phyloP scores from a whole-genome alignment of 441 rosid genomes.

The Populus hybrid region DNA sequence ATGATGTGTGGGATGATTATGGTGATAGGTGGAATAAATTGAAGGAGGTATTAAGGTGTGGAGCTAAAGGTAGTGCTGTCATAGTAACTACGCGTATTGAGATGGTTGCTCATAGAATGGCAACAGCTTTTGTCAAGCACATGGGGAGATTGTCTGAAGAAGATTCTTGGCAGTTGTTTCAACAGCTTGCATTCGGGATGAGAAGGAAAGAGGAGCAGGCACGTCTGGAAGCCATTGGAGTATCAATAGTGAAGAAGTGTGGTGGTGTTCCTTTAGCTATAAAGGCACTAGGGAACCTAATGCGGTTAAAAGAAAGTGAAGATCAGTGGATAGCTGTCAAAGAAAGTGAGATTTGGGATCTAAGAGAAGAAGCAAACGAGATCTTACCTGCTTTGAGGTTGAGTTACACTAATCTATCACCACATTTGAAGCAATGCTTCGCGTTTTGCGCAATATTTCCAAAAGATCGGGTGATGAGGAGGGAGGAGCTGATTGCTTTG shows the following conservation, averaged over 20 bases:
- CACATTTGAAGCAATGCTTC: not conserved
- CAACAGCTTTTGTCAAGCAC: not conserved
- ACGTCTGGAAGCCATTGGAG: not conserved
- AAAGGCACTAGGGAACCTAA: not conserved
- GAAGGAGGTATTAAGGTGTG: not conserved
- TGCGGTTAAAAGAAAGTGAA: accelerated
- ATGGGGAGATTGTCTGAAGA: not conserved
- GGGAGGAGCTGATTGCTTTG: no score
- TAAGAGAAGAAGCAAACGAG: not conserved
- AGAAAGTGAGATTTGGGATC: not conserved
- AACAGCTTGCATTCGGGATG: not conserved
- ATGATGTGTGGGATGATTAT: not conserved
- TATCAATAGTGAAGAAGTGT: not conserved
- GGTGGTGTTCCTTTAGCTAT: not conserved
- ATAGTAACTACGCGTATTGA: not conserved
- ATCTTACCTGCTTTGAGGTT: not conserved
- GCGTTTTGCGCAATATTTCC: no score
- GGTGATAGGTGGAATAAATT: accelerated
- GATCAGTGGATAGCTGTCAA: not conserved
- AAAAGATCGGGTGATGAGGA: no score
- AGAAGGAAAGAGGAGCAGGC: not conserved
- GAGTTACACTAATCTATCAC: not conserved
- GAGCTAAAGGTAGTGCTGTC: not conserved
- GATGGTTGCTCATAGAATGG: not conserved
- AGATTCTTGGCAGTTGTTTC: not conserved